Evolutionary conservation across 108 stramenopile genomes (phyloP), one percentile per base, ranked within the genome.

Genomic region (Skeletonema marinoi): DNA sequence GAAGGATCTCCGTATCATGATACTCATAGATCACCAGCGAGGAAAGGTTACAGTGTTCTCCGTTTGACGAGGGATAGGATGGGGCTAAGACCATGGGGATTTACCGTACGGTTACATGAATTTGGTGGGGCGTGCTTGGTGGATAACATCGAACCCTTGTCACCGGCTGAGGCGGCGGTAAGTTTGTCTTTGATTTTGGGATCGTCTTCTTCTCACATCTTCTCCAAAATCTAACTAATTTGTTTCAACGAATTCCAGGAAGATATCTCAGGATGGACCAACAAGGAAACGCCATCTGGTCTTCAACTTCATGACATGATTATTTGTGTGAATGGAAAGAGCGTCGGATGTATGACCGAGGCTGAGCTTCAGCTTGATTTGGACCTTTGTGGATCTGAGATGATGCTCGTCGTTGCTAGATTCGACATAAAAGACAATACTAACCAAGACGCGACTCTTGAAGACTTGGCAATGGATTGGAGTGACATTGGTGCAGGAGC

Each of bases 81-180:
- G 42, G 85, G 66, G 8, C 58, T 60, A 13, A 62, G 66, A 19
- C 88, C 92, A 4, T 95, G 94, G 94, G 93, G 94, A 4, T 89
- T 95, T 59, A 61, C 74, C 19, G 70, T 86, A 11, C 16, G 65
- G 17, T 68, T 78, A 30, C 89, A 95, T 75, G 90, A 91, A 62
- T 90, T 92, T 77, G 94, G 94, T 4, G 82, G 89, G 9, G 94
- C 94, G 3, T 95, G 94, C 68, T 83, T 95, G 61, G 88, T 95
- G 1, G 71, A 84, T 12, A 69, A 64, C 3, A 82, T 95, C 16
- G 87, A 89, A 32, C 86, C 82, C 1, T 72, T 81, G 64, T 86
- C 87, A 36, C 90, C 94, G 6, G 94, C 94, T 25, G 68, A 73
- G 36, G 78, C 75, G 32, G 94, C 94, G 65, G 89, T 91, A 78